Base-by-base conservation (phyloP, 371 early-diverging fungal genomes). In the Lichtheimia corymbifera region DNA sequence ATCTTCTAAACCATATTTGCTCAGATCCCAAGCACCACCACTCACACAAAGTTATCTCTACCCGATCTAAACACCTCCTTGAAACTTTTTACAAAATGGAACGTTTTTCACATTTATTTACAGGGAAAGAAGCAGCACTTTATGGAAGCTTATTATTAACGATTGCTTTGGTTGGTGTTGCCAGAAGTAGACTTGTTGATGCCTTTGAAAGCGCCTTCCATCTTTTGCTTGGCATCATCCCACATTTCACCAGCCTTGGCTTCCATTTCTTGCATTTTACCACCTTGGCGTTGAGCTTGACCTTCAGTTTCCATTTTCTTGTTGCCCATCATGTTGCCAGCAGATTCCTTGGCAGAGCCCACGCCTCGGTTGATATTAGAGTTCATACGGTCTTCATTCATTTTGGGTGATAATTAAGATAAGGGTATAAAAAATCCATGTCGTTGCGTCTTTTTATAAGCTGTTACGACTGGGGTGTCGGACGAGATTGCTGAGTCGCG, bases 261-360 rank as follows among this genome's bases (percentile, higher is more conserved):
- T 42, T 63, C 63, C 17, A 59, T 62, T 53, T 65, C 68, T 63
- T 75, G 63, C 12, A 66, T 62, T n/a, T 73, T 59, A n/a, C 84
- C 84, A 15, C 70, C 56, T 35, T 50, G 50, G 41, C 64, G 54
- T 58, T 80, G 74, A n/a, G 71, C 12, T 20, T 76, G 68, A 11
- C 82, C 81, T 66, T 80, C 64, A 18, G 74, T 66, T 65, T 83
- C 56, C 65, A 77, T 52, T 17, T 54, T 30, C 22, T 58, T 58
- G 58, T 80, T 73, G 45, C 79, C 80, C 12, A 79, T 55, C 50
- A 73, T 70, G 20, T 69, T 66, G 11, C 82, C 83, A 15, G 70
- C 60, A 14, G 74, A 67, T 20, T 81, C 70, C 74, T 79, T 81
- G 57, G 63, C 64, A 11, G 66, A 65, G 28, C 85, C 85, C n/a